Base-by-base conservation (phyloP, 2,329 filamentous ascomycete species). In the Ophiostoma sp. region DNA sequence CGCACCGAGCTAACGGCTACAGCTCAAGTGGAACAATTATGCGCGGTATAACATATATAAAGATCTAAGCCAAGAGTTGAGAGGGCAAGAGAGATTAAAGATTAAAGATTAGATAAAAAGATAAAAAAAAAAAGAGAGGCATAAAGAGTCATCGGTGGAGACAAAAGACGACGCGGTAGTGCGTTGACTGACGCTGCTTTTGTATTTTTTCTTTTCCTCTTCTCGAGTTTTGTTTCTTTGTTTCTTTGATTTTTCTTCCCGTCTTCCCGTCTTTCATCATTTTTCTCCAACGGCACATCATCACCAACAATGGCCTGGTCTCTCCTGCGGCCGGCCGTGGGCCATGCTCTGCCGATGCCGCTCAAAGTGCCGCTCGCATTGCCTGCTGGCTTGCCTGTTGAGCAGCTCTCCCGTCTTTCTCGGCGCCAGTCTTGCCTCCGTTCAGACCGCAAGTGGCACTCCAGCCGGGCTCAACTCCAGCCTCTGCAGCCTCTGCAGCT, bases 271-370 rank as follows among this genome's bases (percentile, higher is more conserved):
- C 52, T 31, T 57, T 27, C 20, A 4, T 57, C 3, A 7, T 27
- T 23, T 57, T n/a, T 20, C 36, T 31, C 44, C 52, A 23, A 8
- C n/a, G 27, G 23, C 10, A 11, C 64, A 8, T 33, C 60, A 11
- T 48, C 33, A 41, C 1, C n/a, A 31, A 44, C 31, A 15, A 72
- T 72, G 72, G 27, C 72, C 20, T 75, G 73, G 74, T 72, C 72
- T 68, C 67, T 74, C 52, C 65, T 71, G 35, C 73, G 75, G 70
- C 74, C 75, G 68, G 72, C 72, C 69, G 65, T 74, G 73, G 74
- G 72, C 69, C 70, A 71, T 39, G 67, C 67, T 64, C 11, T 57
- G 52, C n/a, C 52, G 52, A 57, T 72, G 67, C 57, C 65, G 41
- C 66, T 72, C 33, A 64, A 35, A 36, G 41, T 73, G 35, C 68